Evolutionary conservation across 208 protist species (phyloP), one percentile per base, ranked within the genome.

Genomic region (Leishmania turanica): DNA sequence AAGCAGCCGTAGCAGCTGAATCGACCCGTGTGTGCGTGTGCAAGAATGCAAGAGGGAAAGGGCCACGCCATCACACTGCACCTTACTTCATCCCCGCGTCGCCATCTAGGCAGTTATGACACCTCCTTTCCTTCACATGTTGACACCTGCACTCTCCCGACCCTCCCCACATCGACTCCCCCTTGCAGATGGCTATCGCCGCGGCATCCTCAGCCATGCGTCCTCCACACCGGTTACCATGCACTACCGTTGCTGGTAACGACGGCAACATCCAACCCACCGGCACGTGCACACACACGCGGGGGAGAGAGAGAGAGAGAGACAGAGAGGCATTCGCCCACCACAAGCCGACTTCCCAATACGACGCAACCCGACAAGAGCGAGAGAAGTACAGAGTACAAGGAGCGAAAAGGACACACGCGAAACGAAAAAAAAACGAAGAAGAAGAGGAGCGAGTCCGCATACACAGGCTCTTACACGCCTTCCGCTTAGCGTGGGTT

Each of bases 391-490:
- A 80, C 11, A 3, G 31, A 65, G 42, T 45, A 70, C 65, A 49
- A 21, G 6, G 21, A 49, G 68, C 51, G 31, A 68, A 21, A 31
- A 49, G 13, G 42, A 27, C 70, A n/a, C 13, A 62, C 56, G 9
- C 45, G 11, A 49, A 49, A 11, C 11, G 13, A 31, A 31, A 49
- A 47, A 9, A 31, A 31, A n/a, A 31, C n/a, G n/a, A 31, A 42
- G 2, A 42, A 7, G 42, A 6, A 45, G 42, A 62, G 8, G 17
- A 31, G 24, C 7, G 5, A 24, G 34, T 31, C 40, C 74, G 73
- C 64, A 77, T 53, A 79, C 51, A 80, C 51, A 80, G 65, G 78
- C 77, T 69, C 15, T 45, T 11, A 54, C 27, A 79, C 11, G 31
- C 13, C 58, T 3, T 31, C 4, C 77, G 51, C 40, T 58, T 49